Percentiles rank a stretch among this genome's conserved stretches.
Evolutionary conservation across 2,329 filamentous ascomycete genomes (phyloP).

Genomic region (Fusarium veterinarium): DNA sequence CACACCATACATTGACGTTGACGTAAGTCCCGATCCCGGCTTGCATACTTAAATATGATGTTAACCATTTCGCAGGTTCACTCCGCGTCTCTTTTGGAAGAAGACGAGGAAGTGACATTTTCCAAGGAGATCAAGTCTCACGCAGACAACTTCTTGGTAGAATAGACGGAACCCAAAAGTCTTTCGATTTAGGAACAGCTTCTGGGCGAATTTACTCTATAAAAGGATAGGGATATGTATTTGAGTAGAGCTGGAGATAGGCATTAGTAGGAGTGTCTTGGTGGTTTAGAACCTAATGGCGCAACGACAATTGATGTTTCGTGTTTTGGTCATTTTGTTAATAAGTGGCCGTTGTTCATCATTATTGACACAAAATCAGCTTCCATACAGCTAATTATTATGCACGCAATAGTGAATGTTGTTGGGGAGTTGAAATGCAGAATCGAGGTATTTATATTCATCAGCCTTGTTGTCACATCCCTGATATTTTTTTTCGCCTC

Average conservation of each 20-base stretch:
- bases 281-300: conserved; percentile 47
- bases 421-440: background rate
- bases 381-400: background rate
- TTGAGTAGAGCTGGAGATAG: conserved; percentile 34
- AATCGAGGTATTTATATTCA: background rate
- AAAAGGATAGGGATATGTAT: conserved; percentile 41
- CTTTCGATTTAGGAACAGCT: conserved; percentile 33
- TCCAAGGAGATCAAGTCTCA: conserved; percentile 83
- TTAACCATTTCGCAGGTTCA: conserved; percentile 61
- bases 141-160: conserved; percentile 81
- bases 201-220: conserved; percentile 29
- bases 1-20: conserved; percentile 88
- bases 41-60: background rate
- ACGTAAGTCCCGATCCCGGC: conserved; percentile 71
- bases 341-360: background rate
- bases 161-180: conserved; percentile 61
- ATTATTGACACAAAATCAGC: background rate
- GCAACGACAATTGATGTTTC: conserved; percentile 45
- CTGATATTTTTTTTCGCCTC: too few species aligned
- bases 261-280: conserved; percentile 41
- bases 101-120: conserved; percentile 83
- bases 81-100: conserved; percentile 76
- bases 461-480: background rate
- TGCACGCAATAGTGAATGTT: background rate
- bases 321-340: conserved; percentile 21